Percentiles rank a stretch among this genome's conserved stretches.
Evolutionary conservation across 495 filamentous ascomycete species (phyloP).

Genomic region (Pyronema omphalodes): DNA sequence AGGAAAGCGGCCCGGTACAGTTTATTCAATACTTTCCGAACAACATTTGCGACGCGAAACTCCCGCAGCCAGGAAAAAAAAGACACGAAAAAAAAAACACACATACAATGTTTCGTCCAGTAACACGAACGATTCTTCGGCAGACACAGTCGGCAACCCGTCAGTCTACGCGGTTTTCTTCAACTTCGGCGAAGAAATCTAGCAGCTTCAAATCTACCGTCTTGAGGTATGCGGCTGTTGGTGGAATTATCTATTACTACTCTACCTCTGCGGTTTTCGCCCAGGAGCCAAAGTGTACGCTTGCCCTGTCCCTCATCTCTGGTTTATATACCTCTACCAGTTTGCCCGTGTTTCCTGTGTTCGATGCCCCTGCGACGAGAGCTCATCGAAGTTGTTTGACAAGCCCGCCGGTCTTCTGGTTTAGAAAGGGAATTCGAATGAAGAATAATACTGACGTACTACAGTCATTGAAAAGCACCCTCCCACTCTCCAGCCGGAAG

Average conservation of each 20-base stretch:
- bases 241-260: constrained; percentile 73
- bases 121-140: neutral
- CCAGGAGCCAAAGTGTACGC: constrained; percentile 58
- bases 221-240: constrained; percentile 55
- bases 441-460: too few species aligned
- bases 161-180: neutral
- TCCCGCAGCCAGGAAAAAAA: too few species aligned
- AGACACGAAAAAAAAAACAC: too few species aligned
- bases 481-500: neutral
- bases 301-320: neutral
- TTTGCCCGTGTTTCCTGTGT: neutral
- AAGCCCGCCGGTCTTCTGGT: neutral
- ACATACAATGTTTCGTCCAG: constrained; percentile 1
- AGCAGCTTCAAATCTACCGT: constrained; percentile 40
- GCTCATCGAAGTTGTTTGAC: neutral
- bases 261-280: constrained; percentile 77
- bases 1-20: too few species aligned
- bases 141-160: neutral
- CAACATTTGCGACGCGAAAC: too few species aligned
- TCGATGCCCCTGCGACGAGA: neutral
- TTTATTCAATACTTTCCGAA: too few species aligned
- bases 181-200: constrained; percentile 39
- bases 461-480: neutral
- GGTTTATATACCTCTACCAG: neutral
- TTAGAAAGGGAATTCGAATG: neutral